Evolutionary conservation across 495 filamentous ascomycete genomes (phyloP), one percentile per base, ranked within the genome.

Genomic region (Penicillium flavigenum): DNA sequence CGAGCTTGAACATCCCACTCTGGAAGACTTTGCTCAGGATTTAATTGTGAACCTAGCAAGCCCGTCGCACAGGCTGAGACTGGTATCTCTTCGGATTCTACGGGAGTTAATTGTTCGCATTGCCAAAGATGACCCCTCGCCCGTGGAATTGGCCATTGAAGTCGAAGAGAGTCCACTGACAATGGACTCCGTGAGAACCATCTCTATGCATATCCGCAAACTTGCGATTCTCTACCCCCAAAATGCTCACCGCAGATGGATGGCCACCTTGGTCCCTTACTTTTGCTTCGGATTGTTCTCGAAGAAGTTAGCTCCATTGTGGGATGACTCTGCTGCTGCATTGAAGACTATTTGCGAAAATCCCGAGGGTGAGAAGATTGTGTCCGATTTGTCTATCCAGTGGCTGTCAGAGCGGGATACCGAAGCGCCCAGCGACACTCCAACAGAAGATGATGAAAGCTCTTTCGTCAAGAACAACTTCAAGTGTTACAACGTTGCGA

Each of bases 281-380:
- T 97, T 91, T 62, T 87, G 89, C 63, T 97, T 97, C 67, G 93
- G 92, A 42, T 82, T 97, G 61, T 82, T 96, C 52, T 94, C 91
- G 4, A 85, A 93, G 48, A 89, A 86, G 59, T 76, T 96, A 54
- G 78, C 91, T 5, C 89, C 88, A 16, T 70, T 93, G 20, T 96
- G 91, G 88, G 90, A 96, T 59, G 90, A 96, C 60, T 85, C 88
- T 16, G 82, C 86, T 32, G 80, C 83, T 24, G 85, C 87, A 16
- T 70, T 98, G 65, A 88, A 88, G 61, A 79, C 86, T 26, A 86
- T 98, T 47, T 83, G 86, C 19, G 83, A 89, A 59, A 79, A 79
- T 26, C 83, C 86, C 36, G 73, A 68, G 41, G 90, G 90, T 5
- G 90, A 96, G 63, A 86, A 86, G 32, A 75, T 82, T 26, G 82